Conservation (phyloP, 2,329 filamentous ascomycete species). For the Cladosporium phlei region DNA sequence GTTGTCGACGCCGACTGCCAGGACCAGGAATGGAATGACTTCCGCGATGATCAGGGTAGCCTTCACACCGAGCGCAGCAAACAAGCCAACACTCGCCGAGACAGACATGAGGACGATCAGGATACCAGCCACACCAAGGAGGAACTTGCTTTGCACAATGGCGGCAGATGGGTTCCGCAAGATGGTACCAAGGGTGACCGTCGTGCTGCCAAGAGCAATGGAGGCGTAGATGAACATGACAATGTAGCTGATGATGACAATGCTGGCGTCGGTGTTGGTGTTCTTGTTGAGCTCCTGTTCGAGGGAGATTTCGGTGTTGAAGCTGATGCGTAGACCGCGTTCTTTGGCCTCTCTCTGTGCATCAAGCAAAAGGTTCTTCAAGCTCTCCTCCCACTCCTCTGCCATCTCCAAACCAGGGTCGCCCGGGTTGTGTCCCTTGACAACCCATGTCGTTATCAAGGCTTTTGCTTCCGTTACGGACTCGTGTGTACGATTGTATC, state of each 20-base stretch:
- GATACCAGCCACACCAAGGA: conserved; percentile 89
- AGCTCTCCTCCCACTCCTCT: conserved; percentile 81
- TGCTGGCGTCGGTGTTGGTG: conserved; percentile 96
- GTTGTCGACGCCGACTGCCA: conserved; percentile 96
- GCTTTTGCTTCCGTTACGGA: conserved; percentile 68
- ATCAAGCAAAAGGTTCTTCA: conserved; percentile 69
- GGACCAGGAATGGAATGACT: conserved; percentile 93
- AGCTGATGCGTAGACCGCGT: conserved; percentile 80
- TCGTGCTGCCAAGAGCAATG: conserved; percentile 82
- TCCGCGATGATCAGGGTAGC: conserved; percentile 97
- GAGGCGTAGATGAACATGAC: conserved; percentile 99
- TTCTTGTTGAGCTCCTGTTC: conserved; percentile 97
- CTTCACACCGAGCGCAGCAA: conserved; percentile 86
- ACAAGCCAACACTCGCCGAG: conserved; percentile 87
- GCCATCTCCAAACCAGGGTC: conserved; percentile 65
- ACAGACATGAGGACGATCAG: conserved; percentile 97
- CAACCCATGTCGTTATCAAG: conserved; percentile 88
- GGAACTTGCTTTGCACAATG: conserved; percentile 93
- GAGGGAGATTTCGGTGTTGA: conserved; percentile 90
- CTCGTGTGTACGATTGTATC: conserved; percentile 57
- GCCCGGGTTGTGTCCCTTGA: conserved; percentile 77
- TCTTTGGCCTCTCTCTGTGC: conserved; percentile 73
- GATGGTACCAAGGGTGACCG: conserved; percentile 69
- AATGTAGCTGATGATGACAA: conserved; percentile 91
- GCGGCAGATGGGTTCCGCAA: conserved; percentile 76